These are phyloP conservation scores for Parietaria judaica DNA, from an alignment of 306 rosid species.

Conservation along the genomic window DNA sequence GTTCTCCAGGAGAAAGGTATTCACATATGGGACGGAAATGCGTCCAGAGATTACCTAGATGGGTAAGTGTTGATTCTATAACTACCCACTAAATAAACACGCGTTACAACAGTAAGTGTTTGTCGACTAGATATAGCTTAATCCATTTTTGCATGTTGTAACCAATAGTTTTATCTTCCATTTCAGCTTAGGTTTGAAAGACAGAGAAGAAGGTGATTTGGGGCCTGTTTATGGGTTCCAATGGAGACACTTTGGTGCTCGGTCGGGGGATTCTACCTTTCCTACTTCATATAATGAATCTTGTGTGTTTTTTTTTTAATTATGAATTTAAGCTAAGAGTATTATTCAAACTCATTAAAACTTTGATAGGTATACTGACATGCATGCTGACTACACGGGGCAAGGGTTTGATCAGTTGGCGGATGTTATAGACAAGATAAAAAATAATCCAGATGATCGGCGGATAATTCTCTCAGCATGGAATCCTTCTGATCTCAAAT, in stretches of 20 bases:
- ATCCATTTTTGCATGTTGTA: too few species aligned
- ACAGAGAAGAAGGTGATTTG: slow-evolving; percentile 88
- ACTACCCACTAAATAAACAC: too few species aligned
- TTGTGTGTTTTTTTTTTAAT: background rate
- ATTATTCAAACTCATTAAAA: background rate
- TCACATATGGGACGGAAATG: slow-evolving; percentile 94
- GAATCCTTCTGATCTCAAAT: slow-evolving; percentile 89
- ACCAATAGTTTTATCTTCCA: background rate
- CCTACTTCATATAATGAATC: background rate
- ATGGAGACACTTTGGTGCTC: slow-evolving; percentile 98
- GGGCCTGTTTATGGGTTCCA: slow-evolving; percentile 98
- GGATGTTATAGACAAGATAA: slow-evolving; percentile 81
- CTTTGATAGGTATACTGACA: slow-evolving; percentile 68
- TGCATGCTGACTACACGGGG: slow-evolving; percentile 83
- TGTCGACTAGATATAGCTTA: too few species aligned
- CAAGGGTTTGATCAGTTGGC: slow-evolving; percentile 90
- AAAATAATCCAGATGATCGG: slow-evolving; percentile 76
- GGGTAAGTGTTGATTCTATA: slow-evolving; percentile 43
- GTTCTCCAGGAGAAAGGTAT: slow-evolving; percentile 83
- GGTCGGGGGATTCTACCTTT: slow-evolving; percentile 42
- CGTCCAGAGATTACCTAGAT: slow-evolving; percentile 90
- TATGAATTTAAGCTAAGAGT: background rate
- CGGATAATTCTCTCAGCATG: slow-evolving; percentile 88
- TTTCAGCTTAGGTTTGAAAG: slow-evolving; percentile 72
- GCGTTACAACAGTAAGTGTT: too few species aligned